Base-by-base conservation (phyloP, 495 filamentous ascomycete genomes). In the Penicillium macrosclerotiorum region DNA sequence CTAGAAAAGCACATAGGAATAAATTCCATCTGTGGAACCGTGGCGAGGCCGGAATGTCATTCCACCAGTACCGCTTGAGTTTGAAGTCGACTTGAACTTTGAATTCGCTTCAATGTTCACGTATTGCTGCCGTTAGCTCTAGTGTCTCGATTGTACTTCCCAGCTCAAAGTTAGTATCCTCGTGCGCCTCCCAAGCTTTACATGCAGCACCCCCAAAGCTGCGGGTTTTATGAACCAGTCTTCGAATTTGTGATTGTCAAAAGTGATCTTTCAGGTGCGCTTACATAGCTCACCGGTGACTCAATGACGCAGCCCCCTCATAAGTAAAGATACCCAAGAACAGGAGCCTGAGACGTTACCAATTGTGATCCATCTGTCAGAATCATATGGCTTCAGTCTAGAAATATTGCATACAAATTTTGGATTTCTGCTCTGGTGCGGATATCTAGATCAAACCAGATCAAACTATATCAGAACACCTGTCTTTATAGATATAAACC, bases 231-330 rank as follows among this genome's bases (percentile, higher is more conserved):
- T 59, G 52, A 2, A 64, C 63, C 38, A 77, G 45, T 44, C 67
- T 65, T 41, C 74, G 62, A 38, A 64, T n/a, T 76, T 70, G 35
- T 69, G 64, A 55, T 78, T 73, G 49, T 68, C 66, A 42, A 65
- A 67, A 36, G 77, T 76, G 37, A 67, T 71, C 24, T 62, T 45
- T 79, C 79, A 81, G 9, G 75, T 75, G 18, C 77, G 67, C 33
- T 80, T 77, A 24, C 75, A 75, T 16, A 82, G 67, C 44, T 81
- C 75, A 24, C 31, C 31, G 13, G 31, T 34, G 6, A 74, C 75
- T 14, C 77, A 67, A 31, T 80, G 76, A 22, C 75, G 73, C 16
- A 82, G 65, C 42, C 80, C 76, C 22, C 69, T 75, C 1, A 74
- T 55, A 45, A 79, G 59, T 54, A 75, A 81, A 37, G 64, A 45